Conservation (phyloP, 1,284 basidiomycete genomes). For the Tylopilus sp. region DNA sequence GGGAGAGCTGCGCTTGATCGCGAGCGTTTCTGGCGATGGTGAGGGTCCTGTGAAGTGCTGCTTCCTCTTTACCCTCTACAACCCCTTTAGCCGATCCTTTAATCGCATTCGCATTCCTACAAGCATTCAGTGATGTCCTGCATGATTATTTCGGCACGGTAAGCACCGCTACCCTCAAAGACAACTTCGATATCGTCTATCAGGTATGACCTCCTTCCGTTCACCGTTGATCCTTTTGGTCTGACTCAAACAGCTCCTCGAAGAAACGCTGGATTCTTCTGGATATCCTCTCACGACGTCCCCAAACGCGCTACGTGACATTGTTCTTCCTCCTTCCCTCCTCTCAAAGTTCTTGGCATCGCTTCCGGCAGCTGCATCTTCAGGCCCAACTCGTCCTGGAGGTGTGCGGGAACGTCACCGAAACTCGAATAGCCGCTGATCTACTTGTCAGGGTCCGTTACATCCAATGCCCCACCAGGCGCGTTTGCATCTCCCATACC, state of each 20-base stretch:
- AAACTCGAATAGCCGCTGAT: constrained; percentile 21
- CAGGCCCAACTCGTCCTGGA: constrained; percentile 30
- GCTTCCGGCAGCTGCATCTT: constrained; percentile 45
- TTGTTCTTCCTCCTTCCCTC: constrained; percentile 85
- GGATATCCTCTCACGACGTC: constrained; percentile 96
- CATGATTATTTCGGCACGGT: constrained; percentile 77
- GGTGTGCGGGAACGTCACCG: constrained; percentile 12
- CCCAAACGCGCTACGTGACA: constrained; percentile 87
- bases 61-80: neutral
- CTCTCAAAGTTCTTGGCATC: constrained; percentile 74
- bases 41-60: constrained; percentile 28
- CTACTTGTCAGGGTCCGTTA: constrained; percentile 38
- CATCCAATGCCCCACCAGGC: constrained; percentile 54
- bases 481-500: constrained; percentile 89
- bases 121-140: constrained; percentile 81
- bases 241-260: constrained; percentile 66
- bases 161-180: constrained; percentile 70
- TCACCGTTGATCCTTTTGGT: neutral
- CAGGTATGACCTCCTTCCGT: constrained; percentile 53
- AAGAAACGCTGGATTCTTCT: constrained; percentile 91
- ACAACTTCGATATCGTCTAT: constrained; percentile 96
- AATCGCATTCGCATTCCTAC: constrained; percentile 86
- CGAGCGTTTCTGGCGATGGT: constrained; percentile 81
- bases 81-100: constrained; percentile 74
- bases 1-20: constrained; percentile 76